Evolutionary conservation across 495 filamentous ascomycete genomes (phyloP), one percentile per base, ranked within the genome.

Genomic region (Daldinia childiae): DNA sequence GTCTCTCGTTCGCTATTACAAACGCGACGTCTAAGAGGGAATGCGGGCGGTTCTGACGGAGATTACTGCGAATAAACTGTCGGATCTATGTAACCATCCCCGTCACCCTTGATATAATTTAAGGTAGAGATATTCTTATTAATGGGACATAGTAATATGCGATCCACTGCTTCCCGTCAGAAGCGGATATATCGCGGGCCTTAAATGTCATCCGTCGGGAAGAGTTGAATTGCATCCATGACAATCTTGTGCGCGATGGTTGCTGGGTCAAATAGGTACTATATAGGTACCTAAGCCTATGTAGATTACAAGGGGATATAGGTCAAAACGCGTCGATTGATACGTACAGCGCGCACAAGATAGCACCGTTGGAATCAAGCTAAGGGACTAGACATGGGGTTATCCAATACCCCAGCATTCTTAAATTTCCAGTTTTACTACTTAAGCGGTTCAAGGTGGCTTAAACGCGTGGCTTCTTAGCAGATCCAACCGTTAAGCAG

Each of bases 171-270:
- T 24, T n/a, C n/a, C n/a, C n/a, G n/a, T 30, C 12, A 27, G 50
- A 21, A 26, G 50, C 50, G 50, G 50, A 9, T 29, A 30, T 30
- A 21, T 8, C 24, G 11, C 51, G 51, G 50, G 3, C 21, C 32
- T n/a, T 17, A 41, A 21, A 54, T 58, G n/a, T 26, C 1, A 41
- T 41, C 34, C n/a, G 32, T 51, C 43, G 59, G 19, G 45, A 54
- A 30, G 27, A 30, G 51, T 15, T 11, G 21, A 54, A n/a, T 54
- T 30, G 21, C 30, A 62, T 50, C 29, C 7, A 58, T 54, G 54
- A 58, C 30, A 55, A 55, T 66, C 27, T 55, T 27, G 60, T 66
- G 62, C 62, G 57, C 43, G 11, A 30, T 21, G 38, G 68, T 71
- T 71, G 62, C 62, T 41, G 43, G 55, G 65, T 36, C 58, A 7